Evolutionary conservation across 306 rosid genomes (phyloP).

Genomic region (Gynostemma pentaphyllum): DNA sequence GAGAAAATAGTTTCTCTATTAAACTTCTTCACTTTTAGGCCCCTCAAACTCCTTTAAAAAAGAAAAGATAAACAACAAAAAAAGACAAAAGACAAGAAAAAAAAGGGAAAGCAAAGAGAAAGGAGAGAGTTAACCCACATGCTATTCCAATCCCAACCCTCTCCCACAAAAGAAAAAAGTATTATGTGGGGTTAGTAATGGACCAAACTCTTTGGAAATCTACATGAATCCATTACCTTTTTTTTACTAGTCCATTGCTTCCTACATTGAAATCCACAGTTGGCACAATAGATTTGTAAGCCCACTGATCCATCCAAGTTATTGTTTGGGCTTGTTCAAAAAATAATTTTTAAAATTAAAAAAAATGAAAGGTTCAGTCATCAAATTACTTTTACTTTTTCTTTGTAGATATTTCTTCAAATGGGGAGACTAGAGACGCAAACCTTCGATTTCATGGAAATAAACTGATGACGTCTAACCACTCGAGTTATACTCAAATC

Average conservation of each 20-base stretch:
- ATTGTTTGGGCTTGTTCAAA: no score
- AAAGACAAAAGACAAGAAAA: not conserved
- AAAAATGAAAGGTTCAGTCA: no score
- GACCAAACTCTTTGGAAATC: constrained; percentile 1
- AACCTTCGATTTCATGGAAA: no score
- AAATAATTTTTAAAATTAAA: no score
- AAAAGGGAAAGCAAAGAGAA: not conserved
- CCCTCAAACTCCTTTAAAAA: not conserved
- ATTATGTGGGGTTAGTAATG: not conserved
- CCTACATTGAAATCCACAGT: not conserved
- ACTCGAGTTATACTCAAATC: no score
- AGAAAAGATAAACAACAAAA: not conserved
- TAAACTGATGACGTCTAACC: no score
- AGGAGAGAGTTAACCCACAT: no score
- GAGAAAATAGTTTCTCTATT: not conserved
- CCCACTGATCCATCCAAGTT: constrained; percentile 1
- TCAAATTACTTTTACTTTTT: no score
- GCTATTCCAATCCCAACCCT: not conserved
- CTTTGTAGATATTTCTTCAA: no score
- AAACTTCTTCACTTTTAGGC: constrained; percentile 6
- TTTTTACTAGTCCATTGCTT: not conserved
- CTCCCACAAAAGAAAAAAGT: not conserved
- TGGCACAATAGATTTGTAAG: not conserved
- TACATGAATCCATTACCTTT: not conserved
- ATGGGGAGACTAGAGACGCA: no score